These are phyloP conservation scores for Sherardia arvensis DNA, from an alignment of 257 asterid species.

Conservation along the genomic window DNA sequence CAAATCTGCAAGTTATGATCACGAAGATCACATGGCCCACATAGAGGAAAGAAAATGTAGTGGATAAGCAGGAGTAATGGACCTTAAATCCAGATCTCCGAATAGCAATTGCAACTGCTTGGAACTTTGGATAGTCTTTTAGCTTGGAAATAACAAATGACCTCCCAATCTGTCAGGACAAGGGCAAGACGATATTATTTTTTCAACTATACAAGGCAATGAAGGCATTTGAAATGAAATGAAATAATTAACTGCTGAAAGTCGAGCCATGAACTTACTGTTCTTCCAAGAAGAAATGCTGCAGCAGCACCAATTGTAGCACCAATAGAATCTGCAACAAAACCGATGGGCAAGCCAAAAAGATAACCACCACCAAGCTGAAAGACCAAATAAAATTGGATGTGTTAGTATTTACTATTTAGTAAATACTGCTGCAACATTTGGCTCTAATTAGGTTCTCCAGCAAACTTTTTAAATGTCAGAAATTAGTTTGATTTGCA, in stretches of 20 bases:
- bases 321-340: slow-evolving; percentile 90
- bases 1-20: neutral
- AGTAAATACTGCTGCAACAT: neutral
- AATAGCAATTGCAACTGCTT: slow-evolving; percentile 80
- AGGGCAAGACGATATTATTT: slow-evolving; percentile 5
- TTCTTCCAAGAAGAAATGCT: slow-evolving; percentile 94
- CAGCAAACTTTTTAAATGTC: neutral
- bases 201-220: neutral
- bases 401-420: too few species aligned
- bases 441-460: neutral
- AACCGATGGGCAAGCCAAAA: slow-evolving; percentile 94
- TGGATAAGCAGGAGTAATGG: slow-evolving; percentile 1
- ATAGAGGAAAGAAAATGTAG: neutral
- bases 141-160: slow-evolving; percentile 83
- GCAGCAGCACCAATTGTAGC: slow-evolving; percentile 94
- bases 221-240: neutral
- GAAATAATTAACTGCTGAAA: neutral
- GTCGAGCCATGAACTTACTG: slow-evolving; percentile 38
- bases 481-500: neutral
- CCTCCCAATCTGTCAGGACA: slow-evolving; percentile 65
- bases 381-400: slow-evolving; percentile 16
- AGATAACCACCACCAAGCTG: slow-evolving; percentile 99
- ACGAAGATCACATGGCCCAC: neutral
- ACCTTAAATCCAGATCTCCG: slow-evolving; percentile 92
- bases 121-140: slow-evolving; percentile 86